These are phyloP conservation scores for Thuja plicata DNA, from an alignment of 83 land plant genomes.

Conservation along the genomic window DNA sequence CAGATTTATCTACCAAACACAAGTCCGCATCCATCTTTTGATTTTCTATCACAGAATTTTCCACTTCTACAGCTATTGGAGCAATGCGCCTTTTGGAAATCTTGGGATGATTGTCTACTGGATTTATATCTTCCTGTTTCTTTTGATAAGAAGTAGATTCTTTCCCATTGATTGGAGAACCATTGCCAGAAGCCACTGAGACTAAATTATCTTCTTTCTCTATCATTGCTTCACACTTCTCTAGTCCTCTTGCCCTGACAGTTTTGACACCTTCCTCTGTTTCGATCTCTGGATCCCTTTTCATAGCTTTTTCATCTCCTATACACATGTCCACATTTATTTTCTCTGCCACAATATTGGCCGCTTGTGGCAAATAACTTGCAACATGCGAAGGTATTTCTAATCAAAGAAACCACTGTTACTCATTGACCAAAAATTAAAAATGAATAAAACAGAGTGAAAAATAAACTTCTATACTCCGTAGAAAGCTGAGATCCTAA, in stretches of 20 bases:
- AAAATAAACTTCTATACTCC: neutral
- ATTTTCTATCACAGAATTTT: neutral
- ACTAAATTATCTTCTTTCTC: neutral
- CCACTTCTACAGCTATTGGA: constrained; percentile 22
- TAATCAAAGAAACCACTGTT: constrained; percentile 2
- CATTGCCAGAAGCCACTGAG: constrained; percentile 5
- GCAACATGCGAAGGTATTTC: constrained; percentile 24
- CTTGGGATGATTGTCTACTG: neutral
- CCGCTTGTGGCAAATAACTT: constrained; percentile 21
- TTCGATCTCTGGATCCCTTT: neutral
- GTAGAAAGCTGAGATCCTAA: neutral
- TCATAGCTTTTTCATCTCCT: neutral
- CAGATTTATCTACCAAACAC: neutral
- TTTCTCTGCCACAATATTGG: neutral
- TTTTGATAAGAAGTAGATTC: neutral
- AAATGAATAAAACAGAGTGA: neutral
- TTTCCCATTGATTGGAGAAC: neutral
- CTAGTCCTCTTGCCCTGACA: neutral
- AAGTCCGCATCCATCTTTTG: constrained; percentile 1
- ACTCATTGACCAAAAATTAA: too few relatives aligned
- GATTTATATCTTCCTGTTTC: constrained; percentile 3
- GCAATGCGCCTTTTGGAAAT: constrained; percentile 25
- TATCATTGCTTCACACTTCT: constrained; percentile 5
- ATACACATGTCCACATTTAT: constrained; percentile 4
- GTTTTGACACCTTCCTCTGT: neutral